A percentile compares a stretch with the other conserved stretches of the same genome.
Conservation (phyloP, 257 asterid genomes). For the Eucommia ulmoides region DNA sequence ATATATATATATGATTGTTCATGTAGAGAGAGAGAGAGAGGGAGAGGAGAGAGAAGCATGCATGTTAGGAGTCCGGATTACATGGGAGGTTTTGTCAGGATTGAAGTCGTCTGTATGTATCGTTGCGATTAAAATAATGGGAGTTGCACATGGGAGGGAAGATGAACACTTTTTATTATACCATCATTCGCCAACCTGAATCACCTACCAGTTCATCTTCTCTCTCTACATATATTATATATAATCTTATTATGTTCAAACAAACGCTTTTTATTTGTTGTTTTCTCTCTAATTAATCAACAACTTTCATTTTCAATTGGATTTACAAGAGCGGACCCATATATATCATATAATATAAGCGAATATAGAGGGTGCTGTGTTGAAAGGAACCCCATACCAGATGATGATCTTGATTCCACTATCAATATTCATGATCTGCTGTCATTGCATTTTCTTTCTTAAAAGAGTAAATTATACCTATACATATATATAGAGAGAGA, state of each 20-base stretch:
- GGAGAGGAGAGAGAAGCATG: conserved; percentile 11
- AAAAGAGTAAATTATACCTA: too few relatives aligned
- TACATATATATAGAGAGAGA: too few relatives aligned
- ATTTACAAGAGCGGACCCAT: conserved; percentile 22
- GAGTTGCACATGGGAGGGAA: conserved; percentile 42
- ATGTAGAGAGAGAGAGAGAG: background rate
- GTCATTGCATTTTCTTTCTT: background rate
- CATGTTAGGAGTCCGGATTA: conserved; percentile 19
- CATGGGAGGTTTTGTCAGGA: conserved; percentile 25
- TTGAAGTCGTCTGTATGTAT: conserved; percentile 11
- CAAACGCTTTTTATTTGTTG: background rate
- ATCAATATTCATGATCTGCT: conserved; percentile 6
- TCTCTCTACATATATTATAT: background rate
- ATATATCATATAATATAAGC: too few relatives aligned
- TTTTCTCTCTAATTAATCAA: background rate
- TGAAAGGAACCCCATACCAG: conserved; percentile 21
- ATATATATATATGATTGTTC: too few relatives aligned
- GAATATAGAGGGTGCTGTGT: conserved; percentile 21
- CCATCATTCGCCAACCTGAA: conserved; percentile 30
- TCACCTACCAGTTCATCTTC: conserved; percentile 4
- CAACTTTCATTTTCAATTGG: conserved; percentile 23
- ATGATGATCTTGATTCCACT: conserved; percentile 25
- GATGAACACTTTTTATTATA: conserved; percentile 18
- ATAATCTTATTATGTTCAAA: too few relatives aligned
- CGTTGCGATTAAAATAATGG: conserved; percentile 23